Evolutionary conservation across 2,329 filamentous ascomycete species (phyloP).

Genomic region (Ophiocordyceps camponoti-floridani): DNA sequence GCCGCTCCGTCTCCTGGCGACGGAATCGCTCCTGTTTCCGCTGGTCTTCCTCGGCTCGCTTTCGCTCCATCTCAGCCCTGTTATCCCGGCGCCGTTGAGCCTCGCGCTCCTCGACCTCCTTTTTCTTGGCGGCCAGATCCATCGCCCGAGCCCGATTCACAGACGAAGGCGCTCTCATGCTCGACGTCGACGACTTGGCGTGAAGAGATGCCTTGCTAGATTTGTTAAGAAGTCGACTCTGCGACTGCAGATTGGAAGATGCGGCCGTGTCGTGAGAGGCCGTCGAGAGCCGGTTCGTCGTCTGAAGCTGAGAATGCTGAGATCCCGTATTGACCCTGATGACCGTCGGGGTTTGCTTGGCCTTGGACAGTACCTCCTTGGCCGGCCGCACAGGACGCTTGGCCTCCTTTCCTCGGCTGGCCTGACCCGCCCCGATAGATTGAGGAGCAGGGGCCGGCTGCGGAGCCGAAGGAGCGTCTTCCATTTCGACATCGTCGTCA

Average conservation of each 20-base stretch:
- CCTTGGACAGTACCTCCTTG: conserved; percentile 38
- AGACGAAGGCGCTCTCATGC: conserved; percentile 42
- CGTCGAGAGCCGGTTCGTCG: conserved; percentile 37
- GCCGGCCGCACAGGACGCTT: conserved; percentile 44
- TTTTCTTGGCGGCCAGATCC: conserved; percentile 62
- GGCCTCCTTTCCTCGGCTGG: conserved; percentile 30
- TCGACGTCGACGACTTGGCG: conserved; percentile 34
- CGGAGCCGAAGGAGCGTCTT: conserved; percentile 32
- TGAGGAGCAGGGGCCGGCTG: conserved; percentile 43
- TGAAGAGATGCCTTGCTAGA: conserved; percentile 49
- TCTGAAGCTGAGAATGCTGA: conserved; percentile 40
- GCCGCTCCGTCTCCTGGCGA: conserved; percentile 42
- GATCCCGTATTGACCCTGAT: conserved; percentile 54
- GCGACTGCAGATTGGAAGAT: conserved; percentile 18
- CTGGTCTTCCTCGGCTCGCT: conserved; percentile 53
- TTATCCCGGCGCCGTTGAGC: conserved; percentile 62
- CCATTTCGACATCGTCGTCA: conserved; percentile 35
- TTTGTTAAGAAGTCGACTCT: conserved; percentile 38
- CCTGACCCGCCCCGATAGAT: conserved; percentile 26
- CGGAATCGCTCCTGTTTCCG: conserved; percentile 38
- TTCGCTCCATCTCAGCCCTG: conserved; percentile 66
- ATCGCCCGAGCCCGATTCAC: conserved; percentile 52
- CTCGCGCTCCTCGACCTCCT: conserved; percentile 70
- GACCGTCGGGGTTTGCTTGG: conserved; percentile 49
- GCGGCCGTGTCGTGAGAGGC: conserved; percentile 28